Conservation (phyloP, 2,329 filamentous ascomycete species). For the Fusarium lyarnte region DNA sequence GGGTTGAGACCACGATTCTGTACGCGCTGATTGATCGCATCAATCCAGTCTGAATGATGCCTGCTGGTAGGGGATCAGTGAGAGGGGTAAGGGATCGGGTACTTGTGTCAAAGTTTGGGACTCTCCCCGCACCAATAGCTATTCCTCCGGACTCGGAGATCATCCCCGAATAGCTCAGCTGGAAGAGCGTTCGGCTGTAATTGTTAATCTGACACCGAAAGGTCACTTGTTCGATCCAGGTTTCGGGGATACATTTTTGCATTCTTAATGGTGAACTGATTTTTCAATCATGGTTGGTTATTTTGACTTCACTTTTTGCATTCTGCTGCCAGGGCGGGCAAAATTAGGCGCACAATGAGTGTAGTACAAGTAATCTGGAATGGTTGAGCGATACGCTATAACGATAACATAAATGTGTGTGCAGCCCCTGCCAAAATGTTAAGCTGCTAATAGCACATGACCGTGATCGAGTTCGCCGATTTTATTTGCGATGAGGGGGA, state of each 20-base stretch:
- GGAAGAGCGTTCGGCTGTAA: conserved; percentile 2
- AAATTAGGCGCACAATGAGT: rapidly evolving
- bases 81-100: rapidly evolving
- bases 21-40: conserved; percentile 20
- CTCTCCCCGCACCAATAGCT: not conserved
- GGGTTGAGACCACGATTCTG: conserved; percentile 19
- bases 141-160: not conserved
- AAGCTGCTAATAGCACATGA: not conserved
- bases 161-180: conserved; percentile 1
- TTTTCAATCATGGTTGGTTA: rapidly evolving
- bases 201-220: not conserved
- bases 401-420: rapidly evolving
- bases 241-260: not conserved
- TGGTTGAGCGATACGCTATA: rapidly evolving
- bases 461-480: not conserved
- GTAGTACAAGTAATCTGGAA: rapidly evolving
- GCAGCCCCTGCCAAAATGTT: rapidly evolving
- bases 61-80: no score
- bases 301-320: not conserved
- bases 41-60: not conserved
- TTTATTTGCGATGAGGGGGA: not conserved
- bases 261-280: rapidly evolving
- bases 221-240: conserved; percentile 2
- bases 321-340: rapidly evolving
- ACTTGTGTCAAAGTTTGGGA: rapidly evolving